Percentiles rank a stretch among this genome's conserved stretches.
phyloP scores from a whole-genome alignment of 371 early-diverging fungal genomes.

The Polyrhizophydium stewartii region DNA sequence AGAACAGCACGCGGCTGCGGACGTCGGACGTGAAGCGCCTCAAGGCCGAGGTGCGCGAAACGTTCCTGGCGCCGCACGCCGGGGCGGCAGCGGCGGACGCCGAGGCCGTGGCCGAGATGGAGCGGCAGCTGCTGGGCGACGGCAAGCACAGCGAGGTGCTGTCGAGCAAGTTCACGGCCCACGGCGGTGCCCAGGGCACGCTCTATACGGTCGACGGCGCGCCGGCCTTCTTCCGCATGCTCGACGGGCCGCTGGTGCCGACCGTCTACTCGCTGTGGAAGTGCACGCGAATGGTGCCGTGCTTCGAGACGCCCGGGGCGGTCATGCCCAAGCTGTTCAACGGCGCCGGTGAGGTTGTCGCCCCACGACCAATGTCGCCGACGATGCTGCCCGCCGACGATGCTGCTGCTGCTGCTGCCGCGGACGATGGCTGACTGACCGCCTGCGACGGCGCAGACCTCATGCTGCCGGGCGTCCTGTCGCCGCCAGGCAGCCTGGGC shows the following conservation, averaged over 20 bases:
- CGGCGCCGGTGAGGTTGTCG: conserved; percentile 19
- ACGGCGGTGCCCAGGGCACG: not conserved
- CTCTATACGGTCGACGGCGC: conserved; percentile 1
- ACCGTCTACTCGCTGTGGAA: conserved; percentile 28
- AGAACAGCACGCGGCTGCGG: conserved; percentile 12
- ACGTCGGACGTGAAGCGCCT: conserved; percentile 22
- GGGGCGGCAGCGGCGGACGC: not conserved
- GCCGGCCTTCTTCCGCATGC: conserved; percentile 7
- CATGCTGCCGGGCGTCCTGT: conserved; percentile 38
- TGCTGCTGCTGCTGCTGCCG: no score
- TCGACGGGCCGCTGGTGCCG: conserved; percentile 13
- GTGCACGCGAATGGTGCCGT: conserved; percentile 12
- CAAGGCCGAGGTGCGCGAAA: conserved; percentile 9
- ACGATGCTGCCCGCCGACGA: not conserved
- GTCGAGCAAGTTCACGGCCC: conserved; percentile 4
- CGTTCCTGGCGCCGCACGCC: not conserved
- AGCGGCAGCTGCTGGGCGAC: not conserved
- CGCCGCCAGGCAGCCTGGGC: conserved; percentile 12
- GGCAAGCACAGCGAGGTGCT: not conserved
- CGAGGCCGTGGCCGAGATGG: not conserved
- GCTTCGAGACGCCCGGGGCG: conserved; percentile 19
- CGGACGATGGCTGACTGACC: no score
- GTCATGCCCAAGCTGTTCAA: conserved; percentile 27
- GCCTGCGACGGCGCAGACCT: conserved; percentile 16
- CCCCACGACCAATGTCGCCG: not conserved